A percentile compares a stretch with the other conserved stretches of the same genome.
Conservation (phyloP, 2,329 filamentous ascomycete species). For the Aureobasidium lini region DNA sequence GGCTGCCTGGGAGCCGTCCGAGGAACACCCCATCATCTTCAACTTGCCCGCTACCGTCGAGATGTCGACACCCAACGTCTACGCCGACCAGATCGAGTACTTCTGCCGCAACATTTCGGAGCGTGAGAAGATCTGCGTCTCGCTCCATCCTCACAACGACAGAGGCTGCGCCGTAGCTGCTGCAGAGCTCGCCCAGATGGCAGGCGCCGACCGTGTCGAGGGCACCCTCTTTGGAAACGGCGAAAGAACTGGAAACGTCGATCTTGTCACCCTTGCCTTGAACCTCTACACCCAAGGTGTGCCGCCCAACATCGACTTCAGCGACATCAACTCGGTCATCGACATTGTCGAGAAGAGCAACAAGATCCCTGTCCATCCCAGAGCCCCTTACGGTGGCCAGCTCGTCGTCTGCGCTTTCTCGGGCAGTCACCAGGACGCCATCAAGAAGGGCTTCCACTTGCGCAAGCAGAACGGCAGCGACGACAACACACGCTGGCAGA, state of each 20-base stretch:
- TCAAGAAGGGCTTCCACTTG: slow-evolving; percentile 77
- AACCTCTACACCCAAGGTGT: slow-evolving; percentile 95
- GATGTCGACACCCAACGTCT: slow-evolving; percentile 89
- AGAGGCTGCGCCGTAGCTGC: slow-evolving; percentile 83
- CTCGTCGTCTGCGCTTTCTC: slow-evolving; percentile 90
- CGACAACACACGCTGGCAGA: slow-evolving; percentile 65
- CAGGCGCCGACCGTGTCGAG: slow-evolving; percentile 87
- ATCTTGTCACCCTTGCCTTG: slow-evolving; percentile 82
- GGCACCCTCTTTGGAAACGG: slow-evolving; percentile 92
- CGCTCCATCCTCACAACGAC: slow-evolving; percentile 91
- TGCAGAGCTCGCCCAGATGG: slow-evolving; percentile 91
- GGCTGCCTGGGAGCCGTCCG: slow-evolving; percentile 78
- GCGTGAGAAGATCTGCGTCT: slow-evolving; percentile 79
- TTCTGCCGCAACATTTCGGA: slow-evolving; percentile 82
- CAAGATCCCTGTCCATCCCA: slow-evolving; percentile 87
- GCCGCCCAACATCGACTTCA: slow-evolving; percentile 80
- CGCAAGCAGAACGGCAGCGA: slow-evolving; percentile 55
- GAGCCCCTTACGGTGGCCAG: slow-evolving; percentile 84
- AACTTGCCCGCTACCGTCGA: slow-evolving; percentile 96
- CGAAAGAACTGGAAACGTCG: slow-evolving; percentile 91
- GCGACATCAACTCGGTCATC: slow-evolving; percentile 77
- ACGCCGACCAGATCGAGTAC: slow-evolving; percentile 92
- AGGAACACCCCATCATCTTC: slow-evolving; percentile 81
- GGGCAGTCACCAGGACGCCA: slow-evolving; percentile 89
- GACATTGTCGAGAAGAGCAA: slow-evolving; percentile 85